Evolutionary conservation across 805 yeast genomes (phyloP).

Genomic region (Scheffersomyces spartinae): DNA sequence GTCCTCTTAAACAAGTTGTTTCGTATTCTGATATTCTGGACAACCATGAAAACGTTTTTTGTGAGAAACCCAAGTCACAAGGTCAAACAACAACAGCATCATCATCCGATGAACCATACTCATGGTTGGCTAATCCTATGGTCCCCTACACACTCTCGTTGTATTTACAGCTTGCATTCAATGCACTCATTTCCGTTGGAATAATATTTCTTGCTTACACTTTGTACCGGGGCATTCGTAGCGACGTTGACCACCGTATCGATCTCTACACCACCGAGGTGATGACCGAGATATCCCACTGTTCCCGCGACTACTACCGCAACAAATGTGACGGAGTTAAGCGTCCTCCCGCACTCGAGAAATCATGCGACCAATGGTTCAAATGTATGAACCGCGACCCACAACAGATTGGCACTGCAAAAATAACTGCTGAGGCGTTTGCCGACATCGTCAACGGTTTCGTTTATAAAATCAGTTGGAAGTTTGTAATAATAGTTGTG

Average conservation of each 20-base stretch:
- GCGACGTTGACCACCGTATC: too few species aligned
- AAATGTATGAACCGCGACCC: slow-evolving; percentile 79
- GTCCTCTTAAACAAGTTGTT: too few species aligned
- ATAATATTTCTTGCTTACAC: too few species aligned
- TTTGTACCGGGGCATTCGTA: too few species aligned
- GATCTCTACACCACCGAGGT: slow-evolving; percentile 51
- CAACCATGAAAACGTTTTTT: too few species aligned
- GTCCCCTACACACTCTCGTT: slow-evolving; percentile 47
- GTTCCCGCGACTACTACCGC: slow-evolving; percentile 56
- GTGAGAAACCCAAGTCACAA: too few species aligned
- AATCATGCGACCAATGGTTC: slow-evolving; percentile 62
- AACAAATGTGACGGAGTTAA: slow-evolving; percentile 59
- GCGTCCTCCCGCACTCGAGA: slow-evolving; percentile 68
- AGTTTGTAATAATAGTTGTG: slow-evolving; percentile 42
- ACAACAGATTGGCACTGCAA: slow-evolving; percentile 50
- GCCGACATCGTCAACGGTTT: slow-evolving; percentile 78
- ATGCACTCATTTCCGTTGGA: too few species aligned
- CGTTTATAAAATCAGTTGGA: slow-evolving; percentile 58
- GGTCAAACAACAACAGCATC: too few species aligned
- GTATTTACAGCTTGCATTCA: slow-evolving; percentile 54
- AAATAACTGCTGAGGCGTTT: slow-evolving; percentile 68
- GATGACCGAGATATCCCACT: slow-evolving; percentile 50
- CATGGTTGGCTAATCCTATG: too few species aligned
- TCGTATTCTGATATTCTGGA: too few species aligned
- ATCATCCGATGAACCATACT: too few species aligned